Evolutionary conservation across 1,284 basidiomycete genomes (phyloP).

Genomic region (Cutaneotrichosporon curvatum): DNA sequence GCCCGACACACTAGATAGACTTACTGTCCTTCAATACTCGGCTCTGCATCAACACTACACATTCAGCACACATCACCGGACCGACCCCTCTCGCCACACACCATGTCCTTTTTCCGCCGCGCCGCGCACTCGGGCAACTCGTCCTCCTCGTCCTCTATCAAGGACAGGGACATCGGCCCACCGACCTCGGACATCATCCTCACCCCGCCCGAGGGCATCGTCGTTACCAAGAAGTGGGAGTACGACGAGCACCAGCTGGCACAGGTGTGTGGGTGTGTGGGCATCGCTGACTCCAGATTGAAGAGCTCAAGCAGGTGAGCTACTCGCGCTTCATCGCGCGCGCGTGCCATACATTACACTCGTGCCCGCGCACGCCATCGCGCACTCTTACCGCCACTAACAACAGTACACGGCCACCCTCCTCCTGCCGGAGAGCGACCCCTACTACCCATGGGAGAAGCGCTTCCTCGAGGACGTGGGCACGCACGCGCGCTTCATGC

Average conservation of each 20-base stretch:
- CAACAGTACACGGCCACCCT: slow-evolving; percentile 59
- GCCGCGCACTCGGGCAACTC: slow-evolving; percentile 1
- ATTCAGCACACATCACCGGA: too few relatives aligned
- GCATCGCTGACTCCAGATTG: slow-evolving; percentile 43
- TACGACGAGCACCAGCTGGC: slow-evolving; percentile 60
- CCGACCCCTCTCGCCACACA: not conserved
- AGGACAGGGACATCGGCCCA: slow-evolving; percentile 4
- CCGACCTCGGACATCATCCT: slow-evolving; percentile 8
- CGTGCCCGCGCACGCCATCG: too few relatives aligned
- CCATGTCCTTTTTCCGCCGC: slow-evolving; percentile 12
- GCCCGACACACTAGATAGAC: too few relatives aligned
- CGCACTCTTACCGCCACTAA: not conserved
- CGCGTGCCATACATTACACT: not conserved
- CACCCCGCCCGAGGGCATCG: slow-evolving; percentile 7
- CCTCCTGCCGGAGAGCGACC: slow-evolving; percentile 58
- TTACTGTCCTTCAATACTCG: too few relatives aligned
- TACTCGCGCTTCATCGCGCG: not conserved
- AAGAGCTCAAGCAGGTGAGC: slow-evolving; percentile 58
- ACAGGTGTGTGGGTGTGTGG: slow-evolving; percentile 27
- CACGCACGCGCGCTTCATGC: slow-evolving; percentile 70
- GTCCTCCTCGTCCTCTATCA: slow-evolving; percentile 1
- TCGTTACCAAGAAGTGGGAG: slow-evolving; percentile 50
- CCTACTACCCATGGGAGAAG: slow-evolving; percentile 66
- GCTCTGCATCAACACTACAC: too few relatives aligned
- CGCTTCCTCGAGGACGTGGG: slow-evolving; percentile 67